Evolutionary conservation across 805 yeast genomes (phyloP), one percentile per base, ranked within the genome.

Genomic region (Tetrapisispora fleetii): DNA sequence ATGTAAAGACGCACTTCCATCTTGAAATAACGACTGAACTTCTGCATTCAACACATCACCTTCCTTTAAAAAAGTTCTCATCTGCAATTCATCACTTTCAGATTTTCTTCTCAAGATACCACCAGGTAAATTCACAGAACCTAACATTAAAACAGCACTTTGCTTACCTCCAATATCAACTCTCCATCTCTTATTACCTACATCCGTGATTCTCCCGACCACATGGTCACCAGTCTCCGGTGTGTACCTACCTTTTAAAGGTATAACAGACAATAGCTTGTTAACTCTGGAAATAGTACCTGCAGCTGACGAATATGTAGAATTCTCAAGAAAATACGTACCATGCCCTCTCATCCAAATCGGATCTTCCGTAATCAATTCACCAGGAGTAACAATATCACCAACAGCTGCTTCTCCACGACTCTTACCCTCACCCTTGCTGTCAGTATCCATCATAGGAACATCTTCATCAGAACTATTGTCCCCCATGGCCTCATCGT

Each of bases 261-360:
- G 95, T 28, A 79, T 69, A 18, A 93, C 98, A 59, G 90, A 82
- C 50, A 93, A 73, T 50, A 93, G 73, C 58, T 90, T 80, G 65
- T 93, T 93, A 47, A 90, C 96, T 53, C 91, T 75, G 1, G 85
- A 77, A 4, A 93, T 82, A 11, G 81, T 80, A 4, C 99, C 99
- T 0, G 96, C 96, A 7, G 91, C 96, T 0, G 97, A 83, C 2
- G 96, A 83, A 64, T 78, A 88, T 0, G 96, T 88, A 56, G 76
- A 72, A 54, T 83, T 83, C 33, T 79, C 80, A 37, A 84, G 68
- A 55, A 82, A 79, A 64, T 88, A 93, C 0, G 98, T 93, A 6
- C 99, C 99, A 62, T 91, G 99, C 30, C 99, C 99, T 61, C 95
- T 79, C 99, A 93, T 93, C 97, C 98, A 93, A 2, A 83, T 76